A percentile compares a stretch with the other conserved stretches of the same genome.
phyloP scores from a whole-genome alignment of 192 early-diverging fungal species.

The Endogone sp. region DNA sequence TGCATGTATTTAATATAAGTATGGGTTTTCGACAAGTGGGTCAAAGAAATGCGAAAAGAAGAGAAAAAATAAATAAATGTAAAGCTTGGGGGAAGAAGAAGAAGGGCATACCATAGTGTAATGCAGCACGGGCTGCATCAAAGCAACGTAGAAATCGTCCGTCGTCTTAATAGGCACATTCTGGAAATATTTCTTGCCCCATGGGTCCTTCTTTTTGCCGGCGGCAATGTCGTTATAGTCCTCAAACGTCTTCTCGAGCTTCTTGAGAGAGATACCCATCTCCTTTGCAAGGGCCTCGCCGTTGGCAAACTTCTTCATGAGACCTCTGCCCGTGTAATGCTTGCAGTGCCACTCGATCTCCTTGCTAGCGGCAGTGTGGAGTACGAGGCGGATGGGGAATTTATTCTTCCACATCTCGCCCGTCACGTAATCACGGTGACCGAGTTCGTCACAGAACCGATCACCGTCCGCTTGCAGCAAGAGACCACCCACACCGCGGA shows the following conservation, averaged over 20 bases:
- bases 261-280: conserved; percentile 49
- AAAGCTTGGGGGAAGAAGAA: conserved; percentile 20
- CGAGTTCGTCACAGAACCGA: conserved; percentile 92
- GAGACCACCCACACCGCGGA: conserved; percentile 90
- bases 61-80: conserved; percentile 4
- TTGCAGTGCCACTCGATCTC: conserved; percentile 94
- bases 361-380: conserved; percentile 80
- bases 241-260: conserved; percentile 51
- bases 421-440: conserved; percentile 91
- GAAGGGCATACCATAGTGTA: conserved; percentile 82
- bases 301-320: conserved; percentile 79
- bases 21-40: too few relatives aligned
- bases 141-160: conserved; percentile 60
- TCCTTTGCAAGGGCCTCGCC: conserved; percentile 79
- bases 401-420: conserved; percentile 85
- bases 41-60: too few relatives aligned
- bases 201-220: conserved; percentile 54
- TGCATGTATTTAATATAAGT: too few relatives aligned
- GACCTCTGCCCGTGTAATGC: conserved; percentile 84
- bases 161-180: conserved; percentile 50
- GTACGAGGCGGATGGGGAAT: conserved; percentile 77
- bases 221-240: conserved; percentile 57
- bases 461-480: conserved; percentile 75
- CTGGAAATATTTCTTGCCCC: conserved; percentile 69
- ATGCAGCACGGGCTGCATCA: conserved; percentile 79